Base-by-base conservation (phyloP, 1,284 basidiomycete genomes). In the Tilletia caries region DNA sequence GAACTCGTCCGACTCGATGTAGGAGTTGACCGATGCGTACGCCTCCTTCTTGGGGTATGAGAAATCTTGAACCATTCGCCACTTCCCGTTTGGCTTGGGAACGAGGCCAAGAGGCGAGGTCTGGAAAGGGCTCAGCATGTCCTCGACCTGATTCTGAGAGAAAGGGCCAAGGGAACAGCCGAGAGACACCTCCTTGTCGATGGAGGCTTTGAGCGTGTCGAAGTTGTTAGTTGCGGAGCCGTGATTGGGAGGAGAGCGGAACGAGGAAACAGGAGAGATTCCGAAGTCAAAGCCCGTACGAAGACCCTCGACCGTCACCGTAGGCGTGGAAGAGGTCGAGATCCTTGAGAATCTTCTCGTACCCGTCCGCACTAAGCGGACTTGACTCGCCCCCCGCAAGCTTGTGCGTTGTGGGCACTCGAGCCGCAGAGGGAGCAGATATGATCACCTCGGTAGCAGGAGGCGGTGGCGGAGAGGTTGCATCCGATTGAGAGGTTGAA, bases 1-100 rank as follows among this genome's bases (percentile, higher is more conserved):
- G 20, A 60, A 60, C 54, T 60, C 54, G 27, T 60, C 54, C 8
- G 25, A 29, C 8, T 60, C 54, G 27, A 60, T 60, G 54, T 29
- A 60, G 25, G 18, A 4, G 20, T 60, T 60, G 54, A 60, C 27
- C 20, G 54, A 25, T 12, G 54, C 20, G 20, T 60, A 60, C 6
- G 6, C 54, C 15, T 25, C 54, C 15, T 41, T 41, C 15, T 27
- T 25, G 13, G 54, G 54, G 27, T 23, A 50, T 8, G 48, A 50
- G 48, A 50, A 50, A 27, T 50, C 48, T 50, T 50, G 48, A 27
- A 50, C 25, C 48, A 50, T 23, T 27, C 48, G 20, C 48, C 48
- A 50, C 20, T n/a, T 23, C 8, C 48, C 48, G 20, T 27, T 27
- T 8, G 48, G n/a, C 20, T 50, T 50, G 48, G 48, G 48, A 50